Conservation (phyloP, 352 stramenopile genomes). For the Halophytophthora polymorphica region DNA sequence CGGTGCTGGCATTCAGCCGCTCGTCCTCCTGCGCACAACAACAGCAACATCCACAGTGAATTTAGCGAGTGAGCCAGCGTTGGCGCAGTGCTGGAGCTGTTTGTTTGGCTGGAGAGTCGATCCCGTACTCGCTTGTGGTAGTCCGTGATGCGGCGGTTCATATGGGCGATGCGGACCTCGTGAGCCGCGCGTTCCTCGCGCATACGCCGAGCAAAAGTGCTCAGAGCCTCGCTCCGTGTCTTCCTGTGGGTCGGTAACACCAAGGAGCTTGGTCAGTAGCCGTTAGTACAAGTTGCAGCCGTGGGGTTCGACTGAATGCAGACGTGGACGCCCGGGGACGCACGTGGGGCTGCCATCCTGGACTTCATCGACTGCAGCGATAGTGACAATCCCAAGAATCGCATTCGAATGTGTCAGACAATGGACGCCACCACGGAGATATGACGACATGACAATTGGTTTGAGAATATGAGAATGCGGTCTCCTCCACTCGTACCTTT, state of each 20-base stretch:
- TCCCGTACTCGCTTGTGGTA: slow-evolving; percentile 62
- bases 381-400: not conserved
- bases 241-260: slow-evolving; percentile 20
- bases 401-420: not conserved
- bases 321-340: not conserved
- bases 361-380: slow-evolving; percentile 31
- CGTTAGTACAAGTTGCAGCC: slow-evolving; percentile 6
- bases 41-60: too few relatives aligned
- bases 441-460: too few relatives aligned
- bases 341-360: slow-evolving; percentile 46
- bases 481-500: slow-evolving; percentile 30
- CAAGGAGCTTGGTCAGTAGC: not conserved
- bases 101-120: not conserved
- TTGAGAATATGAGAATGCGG: not conserved
- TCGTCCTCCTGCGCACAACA: slow-evolving; percentile 43
- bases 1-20: slow-evolving; percentile 57
- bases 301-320: not conserved
- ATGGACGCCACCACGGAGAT: too few relatives aligned
- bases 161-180: slow-evolving; percentile 64
- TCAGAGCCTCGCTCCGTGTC: slow-evolving; percentile 46
- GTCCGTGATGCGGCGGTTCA: slow-evolving; percentile 80
- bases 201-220: slow-evolving; percentile 56
- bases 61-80: not conserved
- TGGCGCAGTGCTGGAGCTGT: too few relatives aligned
- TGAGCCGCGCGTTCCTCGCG: slow-evolving; percentile 54